These are phyloP conservation scores for Solanum corneliomulleri DNA, from an alignment of 257 asterid genomes.

Conservation along the genomic window DNA sequence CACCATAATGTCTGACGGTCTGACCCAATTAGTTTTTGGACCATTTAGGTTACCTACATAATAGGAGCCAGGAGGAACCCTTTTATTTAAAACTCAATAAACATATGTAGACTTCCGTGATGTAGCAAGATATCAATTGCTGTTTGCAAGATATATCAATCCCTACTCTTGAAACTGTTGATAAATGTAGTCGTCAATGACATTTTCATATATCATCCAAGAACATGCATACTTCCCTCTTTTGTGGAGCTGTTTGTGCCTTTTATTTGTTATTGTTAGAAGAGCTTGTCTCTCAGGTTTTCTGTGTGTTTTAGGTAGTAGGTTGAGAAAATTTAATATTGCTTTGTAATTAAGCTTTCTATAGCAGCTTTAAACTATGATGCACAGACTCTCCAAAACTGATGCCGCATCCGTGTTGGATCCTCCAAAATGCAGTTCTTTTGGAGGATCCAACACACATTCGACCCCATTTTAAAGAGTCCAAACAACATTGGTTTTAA, in stretches of 20 bases:
- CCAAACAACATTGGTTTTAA: background rate
- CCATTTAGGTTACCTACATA: background rate
- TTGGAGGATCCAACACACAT: background rate
- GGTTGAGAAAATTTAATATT: background rate
- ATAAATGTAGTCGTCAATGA: background rate
- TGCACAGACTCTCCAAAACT: background rate
- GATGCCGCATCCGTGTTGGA: background rate
- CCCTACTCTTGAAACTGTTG: background rate
- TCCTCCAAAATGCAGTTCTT: background rate
- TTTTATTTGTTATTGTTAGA: background rate
- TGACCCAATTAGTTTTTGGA: background rate
- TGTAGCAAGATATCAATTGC: background rate
- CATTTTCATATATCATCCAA: background rate
- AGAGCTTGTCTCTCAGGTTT: background rate
- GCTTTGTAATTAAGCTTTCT: background rate
- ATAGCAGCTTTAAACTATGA: background rate
- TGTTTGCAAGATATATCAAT: background rate
- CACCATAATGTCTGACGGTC: background rate
- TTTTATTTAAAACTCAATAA: background rate
- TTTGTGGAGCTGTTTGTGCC: background rate
- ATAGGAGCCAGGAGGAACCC: background rate
- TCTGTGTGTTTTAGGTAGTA: background rate
- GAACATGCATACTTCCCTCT: background rate
- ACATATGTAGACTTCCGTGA: background rate
- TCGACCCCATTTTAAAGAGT: background rate